These are phyloP conservation scores for Zalerion maritima DNA, from an alignment of 495 filamentous ascomycete species.

Conservation along the genomic window DNA sequence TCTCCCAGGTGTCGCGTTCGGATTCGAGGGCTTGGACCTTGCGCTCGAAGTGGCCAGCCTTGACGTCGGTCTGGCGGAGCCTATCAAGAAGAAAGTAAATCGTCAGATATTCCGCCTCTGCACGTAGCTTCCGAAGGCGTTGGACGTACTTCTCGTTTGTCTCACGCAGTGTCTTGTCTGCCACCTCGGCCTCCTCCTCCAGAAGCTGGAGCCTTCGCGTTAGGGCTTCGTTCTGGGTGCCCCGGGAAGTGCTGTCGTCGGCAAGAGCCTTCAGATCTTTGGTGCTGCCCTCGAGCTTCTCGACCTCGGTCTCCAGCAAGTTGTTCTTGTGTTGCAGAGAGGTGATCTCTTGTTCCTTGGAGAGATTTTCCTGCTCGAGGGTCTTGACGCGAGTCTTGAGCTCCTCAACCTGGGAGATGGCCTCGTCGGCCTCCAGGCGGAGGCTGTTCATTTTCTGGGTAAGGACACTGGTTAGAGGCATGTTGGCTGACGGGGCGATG, in stretches of 20 bases:
- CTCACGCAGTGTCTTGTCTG: slow-evolving; percentile 86
- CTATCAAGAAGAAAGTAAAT: slow-evolving; percentile 27
- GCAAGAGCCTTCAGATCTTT: slow-evolving; percentile 68
- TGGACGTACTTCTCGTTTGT: slow-evolving; percentile 87
- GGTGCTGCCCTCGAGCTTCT: slow-evolving; percentile 66
- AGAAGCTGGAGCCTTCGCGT: slow-evolving; percentile 86
- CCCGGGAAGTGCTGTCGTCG: slow-evolving; percentile 56
- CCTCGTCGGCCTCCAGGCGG: slow-evolving; percentile 81
- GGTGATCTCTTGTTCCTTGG: slow-evolving; percentile 95
- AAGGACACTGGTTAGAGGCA: slow-evolving; percentile 11
- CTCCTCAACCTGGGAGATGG: slow-evolving; percentile 65
- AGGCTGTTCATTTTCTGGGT: slow-evolving; percentile 80
- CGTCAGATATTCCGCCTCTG: neutral
- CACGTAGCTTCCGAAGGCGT: neutral
- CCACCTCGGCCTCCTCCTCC: slow-evolving; percentile 93
- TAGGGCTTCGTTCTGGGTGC: slow-evolving; percentile 75
- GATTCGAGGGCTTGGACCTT: slow-evolving; percentile 93
- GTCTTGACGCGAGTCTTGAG: slow-evolving; percentile 71
- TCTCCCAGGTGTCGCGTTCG: slow-evolving; percentile 80
- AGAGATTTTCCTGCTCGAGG: slow-evolving; percentile 85
- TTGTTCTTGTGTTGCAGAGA: slow-evolving; percentile 86
- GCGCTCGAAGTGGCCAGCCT: slow-evolving; percentile 97
- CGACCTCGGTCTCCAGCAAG: slow-evolving; percentile 75
- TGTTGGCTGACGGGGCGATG: neutral
- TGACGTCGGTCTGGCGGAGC: slow-evolving; percentile 96